Evolutionary conservation across 805 yeast species (phyloP).

Genomic region (Ogataea populi-albae): DNA sequence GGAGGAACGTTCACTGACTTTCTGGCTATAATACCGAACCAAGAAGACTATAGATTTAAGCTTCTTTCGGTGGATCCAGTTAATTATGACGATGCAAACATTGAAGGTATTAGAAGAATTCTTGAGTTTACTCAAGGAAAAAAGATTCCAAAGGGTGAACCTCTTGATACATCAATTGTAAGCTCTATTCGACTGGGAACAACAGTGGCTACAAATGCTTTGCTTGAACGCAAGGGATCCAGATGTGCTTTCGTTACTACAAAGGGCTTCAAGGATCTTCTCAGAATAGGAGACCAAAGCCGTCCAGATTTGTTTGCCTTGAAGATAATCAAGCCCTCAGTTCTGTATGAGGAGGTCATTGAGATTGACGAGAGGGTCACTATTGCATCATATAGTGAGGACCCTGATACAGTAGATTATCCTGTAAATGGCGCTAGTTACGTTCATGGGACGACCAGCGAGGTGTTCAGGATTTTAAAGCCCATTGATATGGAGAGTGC

Average conservation of each 20-base stretch:
- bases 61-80: constrained; percentile 23
- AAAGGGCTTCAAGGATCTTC: constrained; percentile 28
- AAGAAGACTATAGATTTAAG: constrained; percentile 35
- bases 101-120: constrained; percentile 23
- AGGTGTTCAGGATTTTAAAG: constrained; percentile 35
- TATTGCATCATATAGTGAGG: constrained; percentile 22
- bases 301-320: constrained; percentile 22
- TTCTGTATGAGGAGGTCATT: constrained; percentile 17
- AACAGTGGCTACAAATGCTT: constrained; percentile 24
- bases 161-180: constrained; percentile 14
- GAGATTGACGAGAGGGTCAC: constrained; percentile 20
- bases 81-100: constrained; percentile 25
- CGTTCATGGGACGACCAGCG: constrained; percentile 38
- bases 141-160: constrained; percentile 13
- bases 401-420: constrained; percentile 12
- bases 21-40: constrained; percentile 41
- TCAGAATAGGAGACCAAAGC: constrained; percentile 31
- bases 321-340: constrained; percentile 15
- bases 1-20: constrained; percentile 38
- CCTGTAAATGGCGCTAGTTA: constrained; percentile 19
- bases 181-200: constrained; percentile 24
- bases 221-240: constrained; percentile 20
- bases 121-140: constrained; percentile 12
- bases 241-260: constrained; percentile 24
- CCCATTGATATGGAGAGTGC: constrained; percentile 29